Evolutionary conservation across 768 basidiomycete genomes (phyloP).

Genomic region (Kondoa malvinella): DNA sequence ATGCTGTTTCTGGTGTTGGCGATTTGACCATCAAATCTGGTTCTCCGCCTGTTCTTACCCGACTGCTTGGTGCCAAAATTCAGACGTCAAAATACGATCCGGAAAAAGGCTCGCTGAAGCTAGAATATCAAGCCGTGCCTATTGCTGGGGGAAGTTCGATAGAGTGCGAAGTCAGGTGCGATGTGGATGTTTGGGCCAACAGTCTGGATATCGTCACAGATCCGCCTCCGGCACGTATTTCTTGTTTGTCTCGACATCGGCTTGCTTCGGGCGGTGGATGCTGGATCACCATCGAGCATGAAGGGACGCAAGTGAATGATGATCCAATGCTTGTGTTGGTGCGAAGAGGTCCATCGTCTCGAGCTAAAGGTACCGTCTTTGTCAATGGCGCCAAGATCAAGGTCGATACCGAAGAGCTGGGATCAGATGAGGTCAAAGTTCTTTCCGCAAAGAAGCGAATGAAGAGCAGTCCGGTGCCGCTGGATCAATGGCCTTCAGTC

Average conservation of each 20-base stretch:
- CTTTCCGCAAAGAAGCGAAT: slow-evolving; percentile 68
- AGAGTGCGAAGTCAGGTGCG: slow-evolving; percentile 25
- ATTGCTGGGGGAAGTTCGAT: slow-evolving; percentile 24
- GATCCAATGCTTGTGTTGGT: slow-evolving; percentile 61
- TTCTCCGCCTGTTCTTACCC: slow-evolving; percentile 77
- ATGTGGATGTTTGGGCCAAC: slow-evolving; percentile 38
- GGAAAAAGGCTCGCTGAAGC: slow-evolving; percentile 58
- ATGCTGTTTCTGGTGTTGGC: slow-evolving; percentile 70
- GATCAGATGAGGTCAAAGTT: slow-evolving; percentile 67
- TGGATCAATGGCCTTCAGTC: slow-evolving; percentile 51
- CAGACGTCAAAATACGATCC: slow-evolving; percentile 52
- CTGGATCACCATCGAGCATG: slow-evolving; percentile 83
- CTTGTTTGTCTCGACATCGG: slow-evolving; percentile 69
- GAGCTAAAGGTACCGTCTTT: slow-evolving; percentile 67
- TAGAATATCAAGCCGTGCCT: slow-evolving; percentile 52
- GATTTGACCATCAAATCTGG: slow-evolving; percentile 92
- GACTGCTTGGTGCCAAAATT: slow-evolving; percentile 50
- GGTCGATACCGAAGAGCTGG: slow-evolving; percentile 76
- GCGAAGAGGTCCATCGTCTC: slow-evolving; percentile 49
- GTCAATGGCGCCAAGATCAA: slow-evolving; percentile 71
- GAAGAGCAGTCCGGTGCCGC: slow-evolving; percentile 66
- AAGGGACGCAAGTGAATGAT: slow-evolving; percentile 38
- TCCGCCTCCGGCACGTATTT: slow-evolving; percentile 69
- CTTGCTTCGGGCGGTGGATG: slow-evolving; percentile 71
- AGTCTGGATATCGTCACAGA: slow-evolving; percentile 64